Evolutionary conservation across 2,329 filamentous ascomycete genomes (phyloP), one percentile per base, ranked within the genome.

Genomic region (Botryosphaeria dothidea): DNA sequence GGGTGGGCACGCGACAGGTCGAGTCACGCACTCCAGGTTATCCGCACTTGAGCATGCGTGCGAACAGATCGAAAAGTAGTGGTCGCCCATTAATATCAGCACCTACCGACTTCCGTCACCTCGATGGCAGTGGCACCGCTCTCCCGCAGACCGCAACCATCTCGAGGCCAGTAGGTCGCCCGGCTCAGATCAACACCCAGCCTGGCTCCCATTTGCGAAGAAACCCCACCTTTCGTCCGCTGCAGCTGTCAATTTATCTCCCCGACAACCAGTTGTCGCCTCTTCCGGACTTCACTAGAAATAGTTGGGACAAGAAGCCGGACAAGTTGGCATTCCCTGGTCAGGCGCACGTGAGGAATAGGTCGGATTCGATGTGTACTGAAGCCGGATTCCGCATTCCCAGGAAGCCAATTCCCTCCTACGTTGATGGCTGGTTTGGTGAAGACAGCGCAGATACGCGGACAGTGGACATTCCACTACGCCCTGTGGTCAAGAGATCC

Each of bases 241-340:
- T 80, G 5, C 74, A 80, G 51, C 69, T 80, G 1, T 78, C 75
- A 13, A 78, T 80, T 36, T 79, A 79, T 60, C 66, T 75, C 3
- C 71, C 71, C 15, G 70, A 75, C 19, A 43, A 43, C 41, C 69
- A 73, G 36, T 70, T 80, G 3, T 79, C 77, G 15, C 77, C 77
- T 8, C 69, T 80, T 5, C 78, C 78, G 17, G 74, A 80, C 66
- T 79, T 79, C 54, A 66, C 69, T 19, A 68, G 68, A 4, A 69
- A 71, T 21, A 71, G 72, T 27, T 78, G 76, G 76, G 34, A 54
- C 36, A 29, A 7, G 11, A 23, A 45, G 11, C 46, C 36, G 17
- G n/a, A 52, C 1, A 9, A 9, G 3, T 6, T 52, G 19, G 36
- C 60, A 5, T 51, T 31, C 36, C 46, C 46, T 8, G n/a, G 46